phyloP scores from a whole-genome alignment of 1,284 basidiomycete species.

The Pulveroboletus sp. region DNA sequence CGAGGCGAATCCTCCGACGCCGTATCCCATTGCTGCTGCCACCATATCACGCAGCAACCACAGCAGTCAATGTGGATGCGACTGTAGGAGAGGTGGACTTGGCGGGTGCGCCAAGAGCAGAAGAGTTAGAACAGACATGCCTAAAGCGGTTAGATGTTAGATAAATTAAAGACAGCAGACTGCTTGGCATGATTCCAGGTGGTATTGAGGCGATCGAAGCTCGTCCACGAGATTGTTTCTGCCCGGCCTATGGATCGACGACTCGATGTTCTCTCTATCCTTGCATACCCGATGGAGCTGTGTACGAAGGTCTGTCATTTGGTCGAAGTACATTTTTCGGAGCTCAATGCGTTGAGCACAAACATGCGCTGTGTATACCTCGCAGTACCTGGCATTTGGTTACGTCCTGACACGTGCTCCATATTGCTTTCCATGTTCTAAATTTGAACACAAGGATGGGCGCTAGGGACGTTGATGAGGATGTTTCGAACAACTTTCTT shows the following conservation, averaged over 20 bases:
- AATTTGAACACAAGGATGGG: neutral
- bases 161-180: neutral
- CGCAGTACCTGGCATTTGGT: neutral
- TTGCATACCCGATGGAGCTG: neutral
- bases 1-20: no score
- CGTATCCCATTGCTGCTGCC: no score
- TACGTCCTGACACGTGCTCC: neutral
- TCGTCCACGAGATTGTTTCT: neutral
- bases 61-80: slow-evolving; percentile 20
- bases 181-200: neutral
- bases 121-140: slow-evolving; percentile 13
- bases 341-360: slow-evolving; percentile 5
- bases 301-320: neutral
- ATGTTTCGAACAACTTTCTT: neutral
- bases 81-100: slow-evolving; percentile 14
- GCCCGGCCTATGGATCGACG: neutral
- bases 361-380: slow-evolving; percentile 15
- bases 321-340: neutral
- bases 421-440: neutral
- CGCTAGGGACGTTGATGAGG: neutral
- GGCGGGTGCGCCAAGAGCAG: slow-evolving; percentile 21
- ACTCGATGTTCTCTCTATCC: neutral
- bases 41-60: slow-evolving; percentile 19
- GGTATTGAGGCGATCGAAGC: slow-evolving; percentile 14
- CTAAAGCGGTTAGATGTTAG: neutral